A percentile compares a stretch with the other conserved stretches of the same genome.
Evolutionary conservation across 139 green algal species (phyloP).

Genomic region (Volvox africanus): DNA sequence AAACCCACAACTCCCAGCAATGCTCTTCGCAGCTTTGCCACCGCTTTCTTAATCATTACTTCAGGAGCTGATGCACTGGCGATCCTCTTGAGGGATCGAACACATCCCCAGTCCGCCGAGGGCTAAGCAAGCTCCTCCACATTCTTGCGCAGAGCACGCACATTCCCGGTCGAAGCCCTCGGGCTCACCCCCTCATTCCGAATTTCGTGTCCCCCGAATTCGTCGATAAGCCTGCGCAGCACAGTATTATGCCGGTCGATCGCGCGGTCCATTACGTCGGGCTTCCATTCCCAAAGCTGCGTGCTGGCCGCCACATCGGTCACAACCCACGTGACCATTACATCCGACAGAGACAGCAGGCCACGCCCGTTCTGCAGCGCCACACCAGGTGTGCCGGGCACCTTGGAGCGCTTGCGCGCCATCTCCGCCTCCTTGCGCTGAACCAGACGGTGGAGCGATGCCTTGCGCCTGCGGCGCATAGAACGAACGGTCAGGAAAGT

Average conservation of each 20-base stretch:
- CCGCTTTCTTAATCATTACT: no score
- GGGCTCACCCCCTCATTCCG: constrained; percentile 61
- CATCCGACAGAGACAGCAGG: constrained; percentile 51
- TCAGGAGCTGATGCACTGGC: no score
- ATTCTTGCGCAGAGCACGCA: no score
- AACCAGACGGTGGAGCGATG: constrained; percentile 46
- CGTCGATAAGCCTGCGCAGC: constrained; percentile 59
- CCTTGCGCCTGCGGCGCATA: constrained; percentile 41
- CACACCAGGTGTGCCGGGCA: constrained; percentile 48
- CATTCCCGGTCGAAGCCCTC: no score
- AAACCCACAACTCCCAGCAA: no score
- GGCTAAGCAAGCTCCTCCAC: no score
- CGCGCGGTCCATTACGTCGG: constrained; percentile 62
- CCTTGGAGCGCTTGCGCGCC: constrained; percentile 47
- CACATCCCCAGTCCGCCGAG: no score
- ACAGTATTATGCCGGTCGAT: constrained; percentile 68
- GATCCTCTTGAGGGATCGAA: no score
- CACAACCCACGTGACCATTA: constrained; percentile 71
- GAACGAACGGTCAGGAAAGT: no score
- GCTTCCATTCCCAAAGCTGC: constrained; percentile 63
- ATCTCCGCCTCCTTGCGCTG: constrained; percentile 48
- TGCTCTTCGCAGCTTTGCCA: no score
- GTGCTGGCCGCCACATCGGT: constrained; percentile 68
- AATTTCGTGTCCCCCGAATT: constrained; percentile 69
- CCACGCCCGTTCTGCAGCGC: constrained; percentile 48